A percentile compares a stretch with the other conserved stretches of the same genome.
Evolutionary conservation across 2,329 filamentous ascomycete species (phyloP).

Genomic region (Rhinocladiella similis): DNA sequence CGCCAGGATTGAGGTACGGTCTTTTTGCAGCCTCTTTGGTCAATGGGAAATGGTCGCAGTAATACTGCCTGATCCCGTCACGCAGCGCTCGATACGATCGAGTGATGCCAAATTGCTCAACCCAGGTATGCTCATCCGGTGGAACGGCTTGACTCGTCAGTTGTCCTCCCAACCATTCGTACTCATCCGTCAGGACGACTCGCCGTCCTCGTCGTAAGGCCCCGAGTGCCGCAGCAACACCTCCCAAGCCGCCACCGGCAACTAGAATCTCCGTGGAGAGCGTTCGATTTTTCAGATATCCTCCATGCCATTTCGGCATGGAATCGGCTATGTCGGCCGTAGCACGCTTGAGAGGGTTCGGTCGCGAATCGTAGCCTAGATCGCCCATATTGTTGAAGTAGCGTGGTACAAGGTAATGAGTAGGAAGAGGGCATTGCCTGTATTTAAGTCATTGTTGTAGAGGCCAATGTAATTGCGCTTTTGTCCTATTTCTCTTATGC

Average conservation of each 20-base stretch:
- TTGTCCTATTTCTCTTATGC: too few relatives aligned
- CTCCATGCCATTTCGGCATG: background rate
- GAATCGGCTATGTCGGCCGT: background rate
- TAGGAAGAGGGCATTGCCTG: background rate
- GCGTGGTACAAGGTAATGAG: background rate
- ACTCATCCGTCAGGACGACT: background rate
- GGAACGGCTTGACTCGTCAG: slow-evolving; percentile 4
- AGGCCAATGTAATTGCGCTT: background rate
- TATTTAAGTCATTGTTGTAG: background rate
- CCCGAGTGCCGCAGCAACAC: slow-evolving; percentile 1
- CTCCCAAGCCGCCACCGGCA: background rate
- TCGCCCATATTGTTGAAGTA: background rate
- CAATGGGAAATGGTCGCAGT: slow-evolving; percentile 1
- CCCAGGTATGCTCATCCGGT: slow-evolving; percentile 2
- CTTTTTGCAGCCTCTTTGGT: background rate
- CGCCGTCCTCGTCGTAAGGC: slow-evolving; percentile 2
- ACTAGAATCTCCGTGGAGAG: background rate
- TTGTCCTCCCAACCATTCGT: slow-evolving; percentile 4
- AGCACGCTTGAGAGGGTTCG: background rate
- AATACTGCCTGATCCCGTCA: slow-evolving; percentile 1
- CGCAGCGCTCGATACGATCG: slow-evolving; percentile 2
- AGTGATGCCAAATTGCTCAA: slow-evolving; percentile 4
- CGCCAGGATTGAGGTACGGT: slow-evolving; percentile 1
- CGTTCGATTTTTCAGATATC: background rate
- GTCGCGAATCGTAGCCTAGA: background rate